Base-by-base conservation (phyloP, 2,329 filamentous ascomycete genomes). In the Aureobasidium sp. region DNA sequence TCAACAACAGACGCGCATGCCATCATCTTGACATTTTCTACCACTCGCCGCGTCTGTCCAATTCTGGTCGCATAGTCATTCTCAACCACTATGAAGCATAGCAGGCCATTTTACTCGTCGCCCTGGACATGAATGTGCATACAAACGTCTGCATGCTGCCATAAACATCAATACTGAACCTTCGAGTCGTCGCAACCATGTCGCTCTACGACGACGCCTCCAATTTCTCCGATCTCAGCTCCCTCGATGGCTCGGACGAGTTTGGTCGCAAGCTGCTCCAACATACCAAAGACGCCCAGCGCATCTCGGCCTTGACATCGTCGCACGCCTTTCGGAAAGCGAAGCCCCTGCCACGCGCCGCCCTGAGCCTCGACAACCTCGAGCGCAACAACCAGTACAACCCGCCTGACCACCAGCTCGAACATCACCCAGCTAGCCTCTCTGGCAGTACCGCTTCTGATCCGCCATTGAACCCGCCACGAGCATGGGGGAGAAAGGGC, bases 401-500 rank as follows among this genome's bases (percentile, higher is more conserved):
- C 9, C 57, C 57, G 22, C 25, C 44, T 5, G 31, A n/a, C 1
- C 14, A 39, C 9, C 14, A 31, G 20, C 17, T 22, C 6, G 25
- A 37, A 2, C 42, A 36, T 5, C 34, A 34, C 5, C 45, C 62
- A 7, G 34, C 53, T 20, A 72, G 70, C 39, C 64, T 62, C 47
- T 68, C 66, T 14, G 76, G 75, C 67, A 73, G 67, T 55, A 74
- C 70, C 34, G 65, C 65, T 31, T 76, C 74, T 31, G 77, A 79
- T 61, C 77, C 77, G 27, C 75, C 77, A 3, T 65, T 80, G 41
- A 76, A 76, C 39, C 69, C 76, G 62, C 79, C 79, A 41, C 68
- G 72, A 44, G 70, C 75, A 65, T 81, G 79, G 79, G 79, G 78
- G n/a, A 69, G 77, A 61, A 79, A 77, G 67, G 75, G 71, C 29